Percentiles rank a stretch among this genome's conserved stretches.
phyloP scores from a whole-genome alignment of 78 protist species.

The Bigelowiella natans region DNA sequence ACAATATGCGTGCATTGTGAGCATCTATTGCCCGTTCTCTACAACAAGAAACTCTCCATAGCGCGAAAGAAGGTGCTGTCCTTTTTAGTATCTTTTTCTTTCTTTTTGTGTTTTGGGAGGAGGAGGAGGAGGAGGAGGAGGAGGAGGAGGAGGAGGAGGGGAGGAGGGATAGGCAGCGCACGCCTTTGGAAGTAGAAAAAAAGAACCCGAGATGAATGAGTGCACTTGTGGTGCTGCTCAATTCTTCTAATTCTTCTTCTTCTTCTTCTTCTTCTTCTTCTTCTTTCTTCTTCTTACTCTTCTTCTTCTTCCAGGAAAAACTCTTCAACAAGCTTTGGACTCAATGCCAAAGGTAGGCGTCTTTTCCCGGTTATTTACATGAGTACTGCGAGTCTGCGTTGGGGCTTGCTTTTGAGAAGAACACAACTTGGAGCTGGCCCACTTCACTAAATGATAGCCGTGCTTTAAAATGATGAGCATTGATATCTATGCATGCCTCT shows the following conservation, averaged over 20 bases:
- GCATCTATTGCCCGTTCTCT: neutral
- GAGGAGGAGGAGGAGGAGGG: neutral
- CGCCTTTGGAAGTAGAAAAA: neutral
- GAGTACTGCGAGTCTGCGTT: no score
- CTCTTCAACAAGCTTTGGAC: slow-evolving; percentile 78
- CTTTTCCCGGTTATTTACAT: no score
- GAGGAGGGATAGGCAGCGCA: slow-evolving; percentile 16
- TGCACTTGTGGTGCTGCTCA: neutral
- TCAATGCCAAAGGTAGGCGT: slow-evolving; percentile 97
- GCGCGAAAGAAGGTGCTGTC: neutral
- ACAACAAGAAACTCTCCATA: neutral
- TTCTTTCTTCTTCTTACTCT: no score
- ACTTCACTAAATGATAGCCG: no score
- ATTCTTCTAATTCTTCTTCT: no score
- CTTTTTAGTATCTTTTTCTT: neutral
- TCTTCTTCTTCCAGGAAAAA: slow-evolving; percentile 51
- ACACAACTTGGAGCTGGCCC: no score
- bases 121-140: neutral
- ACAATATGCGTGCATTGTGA: neutral
- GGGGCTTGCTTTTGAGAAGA: no score
- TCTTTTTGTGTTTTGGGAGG: neutral
- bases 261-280: neutral
- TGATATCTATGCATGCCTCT: no score
- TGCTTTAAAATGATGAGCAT: no score
- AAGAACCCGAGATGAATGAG: neutral